Evolutionary conservation across 73 alveolate species (phyloP).

Genomic region (Stentor coeruleus): DNA sequence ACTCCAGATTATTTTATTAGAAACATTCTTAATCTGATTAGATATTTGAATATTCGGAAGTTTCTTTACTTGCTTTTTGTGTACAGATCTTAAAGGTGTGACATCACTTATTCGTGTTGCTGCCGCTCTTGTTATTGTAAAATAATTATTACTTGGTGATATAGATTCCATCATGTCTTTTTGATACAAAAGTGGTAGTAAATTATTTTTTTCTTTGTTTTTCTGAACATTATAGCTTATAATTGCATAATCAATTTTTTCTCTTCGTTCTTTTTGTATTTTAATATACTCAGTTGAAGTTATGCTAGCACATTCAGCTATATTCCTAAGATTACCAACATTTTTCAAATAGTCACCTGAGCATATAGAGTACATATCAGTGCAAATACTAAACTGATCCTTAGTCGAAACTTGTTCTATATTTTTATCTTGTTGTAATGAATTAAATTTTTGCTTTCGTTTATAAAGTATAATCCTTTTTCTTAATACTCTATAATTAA

Average conservation of each 20-base stretch:
- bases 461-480: background rate
- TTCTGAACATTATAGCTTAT: background rate
- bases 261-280: background rate
- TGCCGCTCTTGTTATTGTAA: background rate
- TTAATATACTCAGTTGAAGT: background rate
- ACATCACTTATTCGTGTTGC: background rate
- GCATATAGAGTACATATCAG: background rate
- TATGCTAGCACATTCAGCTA: background rate
- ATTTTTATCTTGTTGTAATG: background rate
- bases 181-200: background rate
- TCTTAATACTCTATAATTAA: background rate
- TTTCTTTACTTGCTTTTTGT: background rate
- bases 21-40: too few species aligned
- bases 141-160: background rate
- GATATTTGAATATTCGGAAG: background rate
- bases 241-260: background rate
- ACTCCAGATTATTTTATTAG: background rate
- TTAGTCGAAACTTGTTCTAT: background rate
- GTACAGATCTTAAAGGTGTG: background rate
- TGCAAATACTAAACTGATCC: background rate
- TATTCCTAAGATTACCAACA: background rate
- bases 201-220: background rate
- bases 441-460: too few species aligned
- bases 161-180: background rate
- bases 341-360: background rate